Conservation (phyloP, 371 early-diverging fungal genomes). For the Mucor mucedo region DNA sequence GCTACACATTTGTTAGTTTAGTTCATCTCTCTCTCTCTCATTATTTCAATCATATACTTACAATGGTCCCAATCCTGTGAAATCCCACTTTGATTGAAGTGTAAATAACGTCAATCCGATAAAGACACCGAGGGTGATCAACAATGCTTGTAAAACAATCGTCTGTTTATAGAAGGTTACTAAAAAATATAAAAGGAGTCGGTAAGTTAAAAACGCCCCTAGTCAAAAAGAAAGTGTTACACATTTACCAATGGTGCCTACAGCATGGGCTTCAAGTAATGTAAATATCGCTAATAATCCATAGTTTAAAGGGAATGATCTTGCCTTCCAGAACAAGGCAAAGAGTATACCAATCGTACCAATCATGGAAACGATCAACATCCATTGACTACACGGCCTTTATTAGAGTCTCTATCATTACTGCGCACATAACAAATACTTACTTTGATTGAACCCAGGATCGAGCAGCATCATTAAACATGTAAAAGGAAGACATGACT, state of each 20-base stretch:
- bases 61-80: constrained; percentile 69
- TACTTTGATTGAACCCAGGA: constrained; percentile 64
- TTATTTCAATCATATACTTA: constrained; percentile 27
- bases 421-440: constrained; percentile 16
- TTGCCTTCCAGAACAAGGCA: constrained; percentile 65
- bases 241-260: constrained; percentile 65
- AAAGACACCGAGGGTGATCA: constrained; percentile 77
- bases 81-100: constrained; percentile 75
- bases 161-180: constrained; percentile 61
- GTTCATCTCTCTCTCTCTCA: too few species aligned
- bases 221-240: background rate
- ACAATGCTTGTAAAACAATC: constrained; percentile 75
- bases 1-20: constrained; percentile 21
- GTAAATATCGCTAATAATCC: constrained; percentile 71
- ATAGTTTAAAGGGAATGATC: constrained; percentile 70
- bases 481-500: constrained; percentile 59
- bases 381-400: constrained; percentile 39
- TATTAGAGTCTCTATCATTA: background rate
- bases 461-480: constrained; percentile 57
- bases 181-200: constrained; percentile 25
- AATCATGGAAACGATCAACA: constrained; percentile 45
- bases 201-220: constrained; percentile 3
- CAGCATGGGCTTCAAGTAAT: constrained; percentile 64
- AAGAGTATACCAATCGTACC: constrained; percentile 59
- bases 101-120: constrained; percentile 79